These are phyloP conservation scores for Spinacia oleracea DNA, from an alignment of 179 eudicot genomes.

Conservation along the genomic window DNA sequence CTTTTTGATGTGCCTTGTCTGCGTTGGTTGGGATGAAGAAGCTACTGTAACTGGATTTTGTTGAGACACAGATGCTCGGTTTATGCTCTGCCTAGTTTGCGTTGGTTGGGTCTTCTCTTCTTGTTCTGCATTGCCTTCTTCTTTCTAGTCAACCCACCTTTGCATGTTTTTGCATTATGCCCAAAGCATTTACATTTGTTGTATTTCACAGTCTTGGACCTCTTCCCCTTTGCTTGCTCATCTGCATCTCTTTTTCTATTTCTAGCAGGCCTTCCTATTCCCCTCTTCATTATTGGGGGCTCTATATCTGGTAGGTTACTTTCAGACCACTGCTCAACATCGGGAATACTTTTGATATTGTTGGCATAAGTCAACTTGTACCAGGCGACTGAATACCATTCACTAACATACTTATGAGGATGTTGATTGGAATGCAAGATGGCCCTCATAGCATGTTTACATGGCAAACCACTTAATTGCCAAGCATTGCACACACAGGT, in stretches of 20 bases:
- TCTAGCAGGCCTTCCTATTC: background rate
- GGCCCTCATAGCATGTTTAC: too few species aligned
- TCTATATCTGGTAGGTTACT: background rate
- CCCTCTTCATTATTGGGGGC: background rate
- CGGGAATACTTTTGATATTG: background rate
- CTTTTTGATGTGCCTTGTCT: too few species aligned
- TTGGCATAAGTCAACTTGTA: background rate
- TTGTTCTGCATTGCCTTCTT: background rate
- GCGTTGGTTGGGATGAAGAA: too few species aligned
- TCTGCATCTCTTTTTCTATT: background rate
- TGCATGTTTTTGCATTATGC: background rate
- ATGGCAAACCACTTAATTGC: too few species aligned
- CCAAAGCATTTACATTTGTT: background rate
- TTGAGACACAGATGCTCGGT: background rate
- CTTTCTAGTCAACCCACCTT: background rate
- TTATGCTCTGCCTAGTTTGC: too few species aligned
- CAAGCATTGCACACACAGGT: too few species aligned
- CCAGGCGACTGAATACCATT: too few species aligned
- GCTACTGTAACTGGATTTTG: background rate
- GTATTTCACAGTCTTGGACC: background rate
- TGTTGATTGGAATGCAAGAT: too few species aligned
- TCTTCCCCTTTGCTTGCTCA: constrained; percentile 12
- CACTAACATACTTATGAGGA: too few species aligned
- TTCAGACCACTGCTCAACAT: background rate
- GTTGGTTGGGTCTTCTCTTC: too few species aligned